Evolutionary conservation across 805 yeast species (phyloP), one percentile per base, ranked within the genome.

Genomic region (Jamesozyma lodderae): DNA sequence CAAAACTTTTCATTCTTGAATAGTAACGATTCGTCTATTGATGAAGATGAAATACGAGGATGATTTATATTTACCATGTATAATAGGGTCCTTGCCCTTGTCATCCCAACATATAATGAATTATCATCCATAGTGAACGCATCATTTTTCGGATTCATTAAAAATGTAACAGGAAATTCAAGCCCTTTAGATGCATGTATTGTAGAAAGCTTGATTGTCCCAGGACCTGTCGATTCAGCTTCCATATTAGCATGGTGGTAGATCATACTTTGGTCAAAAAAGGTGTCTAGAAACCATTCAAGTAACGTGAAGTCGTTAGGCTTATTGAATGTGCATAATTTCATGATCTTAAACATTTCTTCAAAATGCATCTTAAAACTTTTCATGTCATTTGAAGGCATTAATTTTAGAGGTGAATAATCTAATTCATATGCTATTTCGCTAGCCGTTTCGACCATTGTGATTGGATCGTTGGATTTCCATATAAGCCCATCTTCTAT

Each of bases 131-230:
- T 47, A 1, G 55, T 47, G 35, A 39, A 44, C 5, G 17, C 13
- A 30, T 38, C 8, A 17, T 31, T 22, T n/a, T 33, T 22, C 6
- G 43, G 36, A 6, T 53, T 54, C 33, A 67, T 45, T 3, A 79
- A 47, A 54, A 81, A 80, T 1, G 79, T 85, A 10, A 79, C 64
- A 0, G 87, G 86, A 47, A 75, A 80, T 44, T 81, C 87, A 4
- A 80, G 55, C 0, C 92, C 90, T 47, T 82, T 82, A 1, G 88
- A 76, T 0, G 83, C 67, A 55, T 82, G 90, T 2, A 82, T 72
- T 0, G 90, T 82, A 0, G 86, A 75, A 1, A 81, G 46, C 36
- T 74, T 75, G 6, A 81, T 60, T 14, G 66, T 53, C 28, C 52
- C 52, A 9, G 35, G 41, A 14, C 30, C 24, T 3, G 31, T 11